Evolutionary conservation across 495 filamentous ascomycete genomes (phyloP), one percentile per base, ranked within the genome.

Genomic region (Neohortaea acidophila): DNA sequence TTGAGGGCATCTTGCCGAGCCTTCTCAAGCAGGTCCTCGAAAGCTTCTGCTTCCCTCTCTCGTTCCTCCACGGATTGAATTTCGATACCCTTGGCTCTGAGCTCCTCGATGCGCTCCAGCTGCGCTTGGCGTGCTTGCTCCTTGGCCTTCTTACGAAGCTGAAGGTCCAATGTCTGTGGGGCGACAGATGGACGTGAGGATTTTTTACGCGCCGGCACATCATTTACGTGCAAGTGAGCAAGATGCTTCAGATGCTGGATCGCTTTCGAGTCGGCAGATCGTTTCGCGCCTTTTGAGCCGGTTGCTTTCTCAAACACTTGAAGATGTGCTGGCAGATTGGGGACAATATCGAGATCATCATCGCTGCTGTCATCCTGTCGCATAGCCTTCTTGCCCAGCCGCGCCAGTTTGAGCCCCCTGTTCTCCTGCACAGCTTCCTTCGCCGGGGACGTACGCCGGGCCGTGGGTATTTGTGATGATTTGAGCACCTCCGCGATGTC

Each of bases 1-100:
- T 77, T 75, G 33, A 83, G 71, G 11, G 74, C 84, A 53, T 94
- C 82, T 44, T 70, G 64, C 27, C 86, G 67, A 15, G 86, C 89
- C 46, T 76, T 83, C 20, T 86, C 79, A 22, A 97, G 65, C 25
- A 94, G 65, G 47, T 94, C 75, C 44, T 96, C 91, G 15, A 94
- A 70, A 41, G 85, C 73, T 19, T 77, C 74, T 52, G 77, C 72
- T 53, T 87, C 78, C 10, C 74, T 73, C 45, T 80, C 76, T 41
- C 81, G 68, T 48, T 99, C 85, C 56, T 93, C 89, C 3, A 75
- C 71, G 1, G 82, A 93, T 47, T 81, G 78, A n/a, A 94, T 64
- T 28, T 79, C 61, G 12, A 96, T 66, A 21, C 89, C 89, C 53
- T 77, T 81, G 14, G 76, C 74, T 38, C 70, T 67, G 18, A 96